phyloP scores from a whole-genome alignment of 768 basidiomycete genomes.

The Boletales sp. region DNA sequence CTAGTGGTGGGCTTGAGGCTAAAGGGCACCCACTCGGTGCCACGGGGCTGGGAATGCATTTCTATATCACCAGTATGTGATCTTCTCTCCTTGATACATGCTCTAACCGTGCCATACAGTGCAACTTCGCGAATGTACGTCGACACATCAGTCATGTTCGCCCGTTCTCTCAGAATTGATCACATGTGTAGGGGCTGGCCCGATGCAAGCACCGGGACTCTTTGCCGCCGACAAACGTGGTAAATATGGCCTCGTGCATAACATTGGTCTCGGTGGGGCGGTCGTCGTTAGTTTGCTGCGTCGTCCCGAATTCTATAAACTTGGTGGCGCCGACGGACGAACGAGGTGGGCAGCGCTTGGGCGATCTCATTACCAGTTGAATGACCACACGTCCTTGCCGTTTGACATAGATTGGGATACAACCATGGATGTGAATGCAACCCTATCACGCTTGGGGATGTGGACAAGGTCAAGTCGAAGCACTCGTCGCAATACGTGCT shows the following conservation, averaged over 20 bases:
- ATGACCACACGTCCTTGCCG: background rate
- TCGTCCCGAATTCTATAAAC: slow-evolving; percentile 71
- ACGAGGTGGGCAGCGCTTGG: slow-evolving; percentile 42
- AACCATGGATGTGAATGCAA: slow-evolving; percentile 72
- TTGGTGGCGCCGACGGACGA: slow-evolving; percentile 65
- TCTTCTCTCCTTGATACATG: background rate
- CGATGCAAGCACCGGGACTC: slow-evolving; percentile 75
- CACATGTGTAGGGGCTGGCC: slow-evolving; percentile 61
- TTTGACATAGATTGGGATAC: slow-evolving; percentile 60
- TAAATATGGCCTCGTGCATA: slow-evolving; percentile 80
- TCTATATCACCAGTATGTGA: slow-evolving; percentile 71
- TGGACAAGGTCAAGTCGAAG: slow-evolving; percentile 75
- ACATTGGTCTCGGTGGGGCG: slow-evolving; percentile 79
- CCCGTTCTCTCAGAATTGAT: background rate
- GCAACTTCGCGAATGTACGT: slow-evolving; percentile 69
- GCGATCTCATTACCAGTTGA: background rate
- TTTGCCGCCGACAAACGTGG: slow-evolving; percentile 66
- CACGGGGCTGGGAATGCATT: slow-evolving; percentile 83
- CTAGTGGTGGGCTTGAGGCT: slow-evolving; percentile 83
- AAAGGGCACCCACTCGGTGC: slow-evolving; percentile 86
- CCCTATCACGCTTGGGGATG: slow-evolving; percentile 56
- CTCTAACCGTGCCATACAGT: slow-evolving; percentile 36
- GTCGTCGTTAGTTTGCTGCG: slow-evolving; percentile 74
- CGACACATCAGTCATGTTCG: background rate
- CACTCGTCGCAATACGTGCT: slow-evolving; percentile 47